These are phyloP conservation scores for Pulveroboletus ravenelii DNA, from an alignment of 768 basidiomycete genomes.

Conservation along the genomic window DNA sequence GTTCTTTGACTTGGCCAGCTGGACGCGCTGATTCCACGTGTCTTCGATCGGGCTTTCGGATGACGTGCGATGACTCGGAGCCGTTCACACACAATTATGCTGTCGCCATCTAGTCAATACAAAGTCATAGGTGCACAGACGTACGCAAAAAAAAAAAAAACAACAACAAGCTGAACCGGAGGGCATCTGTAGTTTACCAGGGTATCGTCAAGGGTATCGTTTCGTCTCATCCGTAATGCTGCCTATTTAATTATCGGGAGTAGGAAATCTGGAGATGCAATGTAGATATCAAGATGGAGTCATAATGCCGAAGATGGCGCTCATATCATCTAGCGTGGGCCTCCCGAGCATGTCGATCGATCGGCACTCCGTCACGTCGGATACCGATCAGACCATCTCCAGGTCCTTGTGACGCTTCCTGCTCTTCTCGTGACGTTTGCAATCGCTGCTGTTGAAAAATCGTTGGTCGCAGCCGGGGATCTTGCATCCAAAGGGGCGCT, in stretches of 20 bases:
- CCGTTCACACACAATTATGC: no score
- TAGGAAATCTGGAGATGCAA: slow-evolving; percentile 4
- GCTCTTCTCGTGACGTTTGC: slow-evolving; percentile 33
- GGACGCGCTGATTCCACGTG: no score
- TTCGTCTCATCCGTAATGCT: slow-evolving; percentile 8
- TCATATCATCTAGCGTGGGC: slow-evolving; percentile 3
- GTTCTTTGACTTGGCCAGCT: no score
- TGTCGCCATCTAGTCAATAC: slow-evolving; percentile 13
- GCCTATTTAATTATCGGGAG: neutral
- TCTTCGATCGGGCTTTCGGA: no score
- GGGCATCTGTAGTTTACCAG: slow-evolving; percentile 1
- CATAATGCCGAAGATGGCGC: slow-evolving; percentile 1
- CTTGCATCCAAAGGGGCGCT: slow-evolving; percentile 22
- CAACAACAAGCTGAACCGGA: neutral
- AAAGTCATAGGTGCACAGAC: neutral
- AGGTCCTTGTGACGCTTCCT: slow-evolving; percentile 28
- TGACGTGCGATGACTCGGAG: no score
- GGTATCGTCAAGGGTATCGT: slow-evolving; percentile 24
- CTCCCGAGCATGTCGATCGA: slow-evolving; percentile 17
- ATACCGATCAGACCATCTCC: slow-evolving; percentile 9
- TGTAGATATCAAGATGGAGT: slow-evolving; percentile 5
- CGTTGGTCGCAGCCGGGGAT: slow-evolving; percentile 25
- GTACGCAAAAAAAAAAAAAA: neutral
- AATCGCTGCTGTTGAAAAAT: slow-evolving; percentile 32
- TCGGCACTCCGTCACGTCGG: slow-evolving; percentile 12